These are phyloP conservation scores for Populus hybrid DNA, from an alignment of 441 rosid genomes.

Conservation along the genomic window DNA sequence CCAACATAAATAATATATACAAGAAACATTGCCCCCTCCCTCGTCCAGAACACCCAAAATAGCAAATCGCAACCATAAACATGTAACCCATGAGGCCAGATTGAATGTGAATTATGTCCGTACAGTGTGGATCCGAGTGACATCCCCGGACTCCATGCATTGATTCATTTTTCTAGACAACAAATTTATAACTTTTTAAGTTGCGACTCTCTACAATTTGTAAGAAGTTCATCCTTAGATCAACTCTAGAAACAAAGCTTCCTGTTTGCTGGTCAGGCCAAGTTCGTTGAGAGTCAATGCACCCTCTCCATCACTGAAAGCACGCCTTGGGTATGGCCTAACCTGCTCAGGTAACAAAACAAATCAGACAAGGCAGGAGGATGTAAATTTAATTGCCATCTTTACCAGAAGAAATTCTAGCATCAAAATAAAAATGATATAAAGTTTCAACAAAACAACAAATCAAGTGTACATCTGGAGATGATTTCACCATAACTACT, in stretches of 20 bases:
- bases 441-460: not conserved
- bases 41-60: not conserved
- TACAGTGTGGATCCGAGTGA: slow-evolving; percentile 23
- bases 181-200: slow-evolving; percentile 2
- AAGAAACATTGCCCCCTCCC: not conserved
- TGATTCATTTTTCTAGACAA: not conserved
- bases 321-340: slow-evolving; percentile 94
- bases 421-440: not conserved
- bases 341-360: slow-evolving; percentile 53
- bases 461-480: not conserved
- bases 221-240: slow-evolving; percentile 30
- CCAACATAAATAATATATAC: too few species aligned
- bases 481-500: not conserved
- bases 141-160: slow-evolving; percentile 7
- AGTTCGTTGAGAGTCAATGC: slow-evolving; percentile 65
- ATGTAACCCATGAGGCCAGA: slow-evolving; percentile 3
- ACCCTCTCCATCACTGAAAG: slow-evolving; percentile 75
- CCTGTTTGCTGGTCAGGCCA: slow-evolving; percentile 93
- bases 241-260: slow-evolving; percentile 90
- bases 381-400: not conserved
- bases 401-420: not conserved
- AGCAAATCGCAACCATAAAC: slow-evolving; percentile 4
- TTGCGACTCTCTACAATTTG: slow-evolving; percentile 20
- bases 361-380: not conserved
- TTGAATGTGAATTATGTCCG: slow-evolving; percentile 13